Evolutionary conservation across 2,329 filamentous ascomycete genomes (phyloP).

Genomic region (Aphanocladium album): DNA sequence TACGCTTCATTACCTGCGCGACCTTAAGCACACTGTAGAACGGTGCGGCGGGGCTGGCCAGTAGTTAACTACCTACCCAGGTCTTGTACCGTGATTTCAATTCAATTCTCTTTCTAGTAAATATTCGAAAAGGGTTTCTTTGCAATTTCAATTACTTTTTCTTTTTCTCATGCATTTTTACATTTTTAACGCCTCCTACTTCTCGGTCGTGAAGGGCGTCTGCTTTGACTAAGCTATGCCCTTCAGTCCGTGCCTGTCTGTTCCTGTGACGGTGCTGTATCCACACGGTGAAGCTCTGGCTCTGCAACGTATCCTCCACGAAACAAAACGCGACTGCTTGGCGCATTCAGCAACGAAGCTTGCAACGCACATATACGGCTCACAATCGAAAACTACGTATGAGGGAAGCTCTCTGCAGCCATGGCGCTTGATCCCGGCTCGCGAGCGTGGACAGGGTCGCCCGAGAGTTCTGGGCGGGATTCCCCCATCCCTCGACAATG

Average conservation of each 20-base stretch:
- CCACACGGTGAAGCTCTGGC: background rate
- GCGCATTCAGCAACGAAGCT: background rate
- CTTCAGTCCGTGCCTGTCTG: background rate
- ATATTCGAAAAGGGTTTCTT: background rate
- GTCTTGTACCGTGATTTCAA: too few relatives aligned
- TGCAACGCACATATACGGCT: conserved; percentile 4
- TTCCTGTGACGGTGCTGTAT: background rate
- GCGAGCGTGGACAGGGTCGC: conserved; percentile 60
- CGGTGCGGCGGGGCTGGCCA: background rate
- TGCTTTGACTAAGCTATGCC: background rate
- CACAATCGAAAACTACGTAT: conserved; percentile 12
- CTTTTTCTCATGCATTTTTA: background rate
- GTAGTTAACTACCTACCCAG: background rate
- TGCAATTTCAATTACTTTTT: background rate
- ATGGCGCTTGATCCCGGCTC: conserved; percentile 62
- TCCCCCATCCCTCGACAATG: conserved; percentile 71
- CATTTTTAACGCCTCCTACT: too few relatives aligned
- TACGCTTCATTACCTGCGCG: too few relatives aligned
- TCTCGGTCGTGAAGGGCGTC: background rate
- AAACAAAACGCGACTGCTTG: conserved; percentile 7
- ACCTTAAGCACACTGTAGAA: too few relatives aligned
- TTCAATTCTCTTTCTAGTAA: background rate
- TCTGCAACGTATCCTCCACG: conserved; percentile 20
- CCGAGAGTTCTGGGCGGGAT: conserved; percentile 76
- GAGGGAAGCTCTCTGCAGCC: conserved; percentile 22